Conservation (phyloP, 257 asterid species). For the Solanum medicagineum region DNA sequence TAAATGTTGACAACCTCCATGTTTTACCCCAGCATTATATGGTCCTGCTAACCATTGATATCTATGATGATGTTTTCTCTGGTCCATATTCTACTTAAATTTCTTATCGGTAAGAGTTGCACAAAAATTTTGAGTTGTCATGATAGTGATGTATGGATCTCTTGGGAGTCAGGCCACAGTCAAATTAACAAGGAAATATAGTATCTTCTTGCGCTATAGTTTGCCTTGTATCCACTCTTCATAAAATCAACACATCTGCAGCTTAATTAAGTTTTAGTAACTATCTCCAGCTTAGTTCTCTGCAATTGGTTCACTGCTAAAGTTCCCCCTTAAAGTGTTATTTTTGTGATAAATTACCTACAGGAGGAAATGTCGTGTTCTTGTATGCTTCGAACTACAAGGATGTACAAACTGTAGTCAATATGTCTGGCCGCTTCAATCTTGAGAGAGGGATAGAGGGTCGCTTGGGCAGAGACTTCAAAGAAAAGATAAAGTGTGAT, state of each 20-base stretch:
- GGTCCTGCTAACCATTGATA: neutral
- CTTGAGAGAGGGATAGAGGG: conserved; percentile 73
- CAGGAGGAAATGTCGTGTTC: conserved; percentile 94
- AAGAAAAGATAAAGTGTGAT: conserved; percentile 33
- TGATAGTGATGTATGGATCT: neutral
- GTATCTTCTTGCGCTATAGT: neutral
- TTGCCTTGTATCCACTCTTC: neutral
- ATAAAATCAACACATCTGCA: neutral
- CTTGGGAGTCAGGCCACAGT: neutral
- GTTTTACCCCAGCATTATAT: neutral
- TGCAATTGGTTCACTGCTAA: neutral
- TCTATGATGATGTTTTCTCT: neutral
- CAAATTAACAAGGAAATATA: neutral
- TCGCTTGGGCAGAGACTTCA: conserved; percentile 68
- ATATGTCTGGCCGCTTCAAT: conserved; percentile 77
- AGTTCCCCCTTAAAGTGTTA: neutral
- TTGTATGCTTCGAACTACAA: conserved; percentile 60
- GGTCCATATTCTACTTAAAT: neutral
- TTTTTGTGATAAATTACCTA: neutral
- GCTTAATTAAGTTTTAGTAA: neutral
- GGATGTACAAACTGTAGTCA: conserved; percentile 36
- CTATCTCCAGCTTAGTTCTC: neutral
- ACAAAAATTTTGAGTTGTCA: neutral
- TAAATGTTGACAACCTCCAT: neutral
- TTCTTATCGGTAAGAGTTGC: neutral